Evolutionary conservation across 2,329 filamentous ascomycete genomes (phyloP).

Genomic region (Dryadomyces sulphureus): DNA sequence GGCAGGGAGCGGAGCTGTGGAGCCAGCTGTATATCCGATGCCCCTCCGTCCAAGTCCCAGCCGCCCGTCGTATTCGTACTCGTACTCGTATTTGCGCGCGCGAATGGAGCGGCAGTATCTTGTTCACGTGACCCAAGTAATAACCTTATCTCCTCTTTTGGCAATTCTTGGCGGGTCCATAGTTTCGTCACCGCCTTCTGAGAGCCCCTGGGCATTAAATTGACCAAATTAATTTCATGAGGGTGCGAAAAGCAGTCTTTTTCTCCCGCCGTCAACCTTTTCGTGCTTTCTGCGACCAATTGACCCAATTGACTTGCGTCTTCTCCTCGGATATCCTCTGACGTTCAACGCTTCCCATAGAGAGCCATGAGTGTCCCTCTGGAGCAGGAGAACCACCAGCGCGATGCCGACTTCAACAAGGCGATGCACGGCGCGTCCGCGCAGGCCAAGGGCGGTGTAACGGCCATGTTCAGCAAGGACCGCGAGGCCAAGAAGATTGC

Average conservation of each 20-base stretch:
- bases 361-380: slow-evolving; percentile 25
- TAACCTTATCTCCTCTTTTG: neutral
- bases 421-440: slow-evolving; percentile 66
- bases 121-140: neutral
- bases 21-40: too few species aligned
- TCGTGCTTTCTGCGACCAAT: neutral
- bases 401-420: slow-evolving; percentile 85
- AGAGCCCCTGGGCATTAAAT: neutral
- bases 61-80: neutral
- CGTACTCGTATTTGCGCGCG: neutral
- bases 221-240: neutral
- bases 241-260: too few species aligned
- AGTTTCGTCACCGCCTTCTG: neutral
- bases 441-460: slow-evolving; percentile 54
- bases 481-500: slow-evolving; percentile 38
- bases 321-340: too few species aligned
- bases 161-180: neutral
- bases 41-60: too few species aligned
- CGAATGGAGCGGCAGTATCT: neutral
- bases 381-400: slow-evolving; percentile 68
- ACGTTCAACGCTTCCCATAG: neutral
- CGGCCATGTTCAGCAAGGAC: slow-evolving; percentile 79
- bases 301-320: neutral
- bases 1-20: too few species aligned
- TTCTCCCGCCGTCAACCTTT: too few species aligned